Percentiles rank a stretch among this genome's conserved stretches.
These are phyloP conservation scores for Ogataea degrootiae DNA, from an alignment of 805 yeast genomes.

Conservation along the genomic window DNA sequence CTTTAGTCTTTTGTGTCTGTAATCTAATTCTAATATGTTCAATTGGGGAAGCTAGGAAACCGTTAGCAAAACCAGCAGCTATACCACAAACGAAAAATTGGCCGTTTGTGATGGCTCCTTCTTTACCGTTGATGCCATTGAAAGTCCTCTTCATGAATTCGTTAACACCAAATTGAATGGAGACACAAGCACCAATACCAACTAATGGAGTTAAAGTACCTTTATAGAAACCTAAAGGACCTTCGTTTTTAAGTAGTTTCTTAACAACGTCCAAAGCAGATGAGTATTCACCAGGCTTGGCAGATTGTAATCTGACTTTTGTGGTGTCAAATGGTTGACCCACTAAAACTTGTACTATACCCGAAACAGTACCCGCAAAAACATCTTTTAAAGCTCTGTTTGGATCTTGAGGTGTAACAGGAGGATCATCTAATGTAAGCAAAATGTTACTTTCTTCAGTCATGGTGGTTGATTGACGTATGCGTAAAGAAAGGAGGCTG, in stretches of 20 bases:
- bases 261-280: slow-evolving; percentile 70
- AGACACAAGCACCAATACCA: slow-evolving; percentile 98
- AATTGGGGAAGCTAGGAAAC: slow-evolving; percentile 86
- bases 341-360: slow-evolving; percentile 88
- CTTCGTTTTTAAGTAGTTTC: slow-evolving; percentile 71
- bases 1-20: slow-evolving; percentile 66
- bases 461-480: slow-evolving; percentile 9
- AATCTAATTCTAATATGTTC: slow-evolving; percentile 92
- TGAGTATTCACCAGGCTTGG: slow-evolving; percentile 66
- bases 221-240: slow-evolving; percentile 80
- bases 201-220: slow-evolving; percentile 91
- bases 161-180: slow-evolving; percentile 92
- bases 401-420: slow-evolving; percentile 17
- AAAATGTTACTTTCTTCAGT: slow-evolving; percentile 26
- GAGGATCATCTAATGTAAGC: slow-evolving; percentile 21
- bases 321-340: slow-evolving; percentile 98
- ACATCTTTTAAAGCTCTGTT: slow-evolving; percentile 66
- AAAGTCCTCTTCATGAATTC: slow-evolving; percentile 88
- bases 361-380: slow-evolving; percentile 91
- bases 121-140: slow-evolving; percentile 36
- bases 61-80: slow-evolving; percentile 90
- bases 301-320: slow-evolving; percentile 87
- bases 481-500: background rate
- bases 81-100: slow-evolving; percentile 84
- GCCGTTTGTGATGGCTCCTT: slow-evolving; percentile 41